phyloP scores from a whole-genome alignment of 2,329 filamentous ascomycete genomes.

The Leptographium lundbergii region DNA sequence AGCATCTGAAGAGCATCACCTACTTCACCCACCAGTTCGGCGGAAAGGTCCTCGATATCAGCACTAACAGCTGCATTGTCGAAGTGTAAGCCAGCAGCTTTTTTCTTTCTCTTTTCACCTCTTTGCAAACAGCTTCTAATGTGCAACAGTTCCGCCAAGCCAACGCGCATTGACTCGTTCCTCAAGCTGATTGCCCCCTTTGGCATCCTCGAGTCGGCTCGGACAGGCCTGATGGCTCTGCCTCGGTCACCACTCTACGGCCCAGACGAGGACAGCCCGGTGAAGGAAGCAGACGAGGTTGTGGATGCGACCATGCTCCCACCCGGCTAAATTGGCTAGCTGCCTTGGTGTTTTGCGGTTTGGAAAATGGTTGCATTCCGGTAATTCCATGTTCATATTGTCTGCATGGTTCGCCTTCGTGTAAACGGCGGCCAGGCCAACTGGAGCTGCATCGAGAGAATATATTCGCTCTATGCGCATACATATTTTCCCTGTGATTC shows the following conservation, averaged over 20 bases:
- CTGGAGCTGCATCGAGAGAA: not conserved
- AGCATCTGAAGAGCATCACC: constrained; percentile 92
- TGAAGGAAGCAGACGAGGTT: constrained; percentile 84
- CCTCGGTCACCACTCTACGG: constrained; percentile 81
- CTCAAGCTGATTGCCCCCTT: constrained; percentile 91
- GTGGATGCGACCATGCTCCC: constrained; percentile 91
- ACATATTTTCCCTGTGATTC: no score
- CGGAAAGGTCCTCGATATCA: constrained; percentile 94
- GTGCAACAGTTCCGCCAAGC: constrained; percentile 66
- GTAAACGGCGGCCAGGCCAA: not conserved
- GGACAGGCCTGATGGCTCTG: constrained; percentile 93
- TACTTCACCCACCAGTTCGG: constrained; percentile 96
- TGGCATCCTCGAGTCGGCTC: constrained; percentile 89
- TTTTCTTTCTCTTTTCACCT: not conserved
- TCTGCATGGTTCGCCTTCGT: not conserved
- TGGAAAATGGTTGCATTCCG: not conserved
- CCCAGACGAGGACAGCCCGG: constrained; percentile 51
- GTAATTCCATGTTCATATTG: not conserved
- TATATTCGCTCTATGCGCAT: no score
- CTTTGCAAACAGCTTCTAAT: not conserved
- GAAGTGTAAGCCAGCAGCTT: constrained; percentile 58
- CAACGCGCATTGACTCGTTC: constrained; percentile 87
- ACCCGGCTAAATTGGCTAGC: constrained; percentile 51
- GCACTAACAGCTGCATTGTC: constrained; percentile 96
- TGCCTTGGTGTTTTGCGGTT: not conserved